Evolutionary conservation across 1,139 yeast genomes (phyloP), one percentile per base, ranked within the genome.

Genomic region (Candida albicans): DNA sequence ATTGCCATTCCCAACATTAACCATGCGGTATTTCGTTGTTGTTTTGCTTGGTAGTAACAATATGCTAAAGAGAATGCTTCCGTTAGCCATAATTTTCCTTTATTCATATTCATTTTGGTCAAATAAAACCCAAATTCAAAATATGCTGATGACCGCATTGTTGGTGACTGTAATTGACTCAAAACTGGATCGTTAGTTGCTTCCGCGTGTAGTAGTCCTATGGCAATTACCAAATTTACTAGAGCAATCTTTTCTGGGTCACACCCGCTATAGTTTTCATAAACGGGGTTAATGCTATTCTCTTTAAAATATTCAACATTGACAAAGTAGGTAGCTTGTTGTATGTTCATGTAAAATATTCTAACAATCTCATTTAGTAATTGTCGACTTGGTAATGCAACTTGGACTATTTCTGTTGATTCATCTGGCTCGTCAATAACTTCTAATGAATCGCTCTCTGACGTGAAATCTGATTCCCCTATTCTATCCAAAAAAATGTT

Each of bases 21-120:
- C 79, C 79, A 73, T 3, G 76, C 67, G 0, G 73, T 62, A 43
- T 67, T 66, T 45, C 73, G 57, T 42, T 65, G 65, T 18, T 70
- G 67, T 13, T 55, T 61, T 30, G 62, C 55, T 40, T 68, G 74
- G 45, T 71, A 64, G 51, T 60, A 73, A 44, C 68, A 62, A 45
- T 59, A 65, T 15, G 65, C 57, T 31, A 73, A 50, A 24, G 65
- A 46, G 44, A 68, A 59, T 0, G 72, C 73, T 48, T 73, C 74
- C 0, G 71, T 69, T 3, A 69, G 49, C 75, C 77, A 71, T 14
- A 72, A 45, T 38, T 62, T 62, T 1, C 50, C 49, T 12, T 37
- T 37, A 25, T 45, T 39, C 45, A 47, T 47, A 24, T 47, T 40
- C 33, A 39, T 39, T 33, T 43, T 47, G 1, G 51, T 39, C 18